These are phyloP conservation scores for Lunularia cruciata DNA, from an alignment of 225 moss, liverwort and hornwort species.

Conservation along the genomic window DNA sequence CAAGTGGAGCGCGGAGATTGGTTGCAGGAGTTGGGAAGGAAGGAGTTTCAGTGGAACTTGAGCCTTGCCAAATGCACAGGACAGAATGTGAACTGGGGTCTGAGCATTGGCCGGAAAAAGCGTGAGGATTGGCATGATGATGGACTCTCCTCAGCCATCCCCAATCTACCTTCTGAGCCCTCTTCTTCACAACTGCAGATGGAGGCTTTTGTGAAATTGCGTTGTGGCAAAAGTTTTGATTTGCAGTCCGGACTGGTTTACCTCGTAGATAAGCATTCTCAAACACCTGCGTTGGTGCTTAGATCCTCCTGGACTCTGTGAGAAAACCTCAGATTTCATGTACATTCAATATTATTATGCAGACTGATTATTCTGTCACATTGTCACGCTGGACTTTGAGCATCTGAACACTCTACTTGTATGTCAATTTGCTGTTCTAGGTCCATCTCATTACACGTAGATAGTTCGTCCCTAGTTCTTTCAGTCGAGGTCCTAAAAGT, in stretches of 20 bases:
- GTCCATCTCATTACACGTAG: too few relatives aligned
- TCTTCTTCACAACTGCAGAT: conserved; percentile 63
- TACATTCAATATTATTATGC: conserved; percentile 9
- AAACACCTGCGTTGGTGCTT: conserved; percentile 76
- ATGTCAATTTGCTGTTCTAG: too few relatives aligned
- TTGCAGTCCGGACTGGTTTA: conserved; percentile 84
- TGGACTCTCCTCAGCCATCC: conserved; percentile 19
- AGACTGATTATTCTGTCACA: too few relatives aligned
- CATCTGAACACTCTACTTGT: too few relatives aligned
- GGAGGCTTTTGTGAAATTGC: conserved; percentile 81
- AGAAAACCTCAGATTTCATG: conserved; percentile 8
- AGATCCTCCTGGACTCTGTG: conserved; percentile 78
- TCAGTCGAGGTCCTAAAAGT: too few relatives aligned
- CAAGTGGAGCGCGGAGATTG: conserved; percentile 68
- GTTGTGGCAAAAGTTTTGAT: conserved; percentile 64
- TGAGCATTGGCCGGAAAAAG: conserved; percentile 45
- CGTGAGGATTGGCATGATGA: conserved; percentile 48
- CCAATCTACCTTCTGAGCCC: conserved; percentile 24
- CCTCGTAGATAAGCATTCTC: conserved; percentile 70
- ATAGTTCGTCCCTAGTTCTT: too few relatives aligned
- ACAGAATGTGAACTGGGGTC: conserved; percentile 38
- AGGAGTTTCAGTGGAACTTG: conserved; percentile 51
- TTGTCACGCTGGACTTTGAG: too few relatives aligned
- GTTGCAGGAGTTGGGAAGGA: conserved; percentile 59
- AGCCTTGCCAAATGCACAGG: conserved; percentile 50